A percentile compares a stretch with the other conserved stretches of the same genome.
Conservation (phyloP, 495 filamentous ascomycete genomes). For the Penicillium bovifimosum region DNA sequence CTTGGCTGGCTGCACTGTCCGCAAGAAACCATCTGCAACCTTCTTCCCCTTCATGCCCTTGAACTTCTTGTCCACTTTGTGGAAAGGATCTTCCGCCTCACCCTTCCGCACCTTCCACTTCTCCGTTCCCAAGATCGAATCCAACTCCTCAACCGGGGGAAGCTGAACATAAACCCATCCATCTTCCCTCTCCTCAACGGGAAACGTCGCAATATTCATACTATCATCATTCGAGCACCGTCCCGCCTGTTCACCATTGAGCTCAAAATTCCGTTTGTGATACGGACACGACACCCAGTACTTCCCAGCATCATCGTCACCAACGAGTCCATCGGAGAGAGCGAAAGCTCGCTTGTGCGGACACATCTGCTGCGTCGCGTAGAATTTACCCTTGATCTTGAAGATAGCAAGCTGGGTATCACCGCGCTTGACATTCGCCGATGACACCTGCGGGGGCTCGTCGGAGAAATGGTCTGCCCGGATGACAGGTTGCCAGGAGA, state of each 20-base stretch:
- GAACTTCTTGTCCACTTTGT: conserved; percentile 62
- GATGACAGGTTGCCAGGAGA: conserved; percentile 83
- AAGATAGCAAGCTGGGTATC: conserved; percentile 92
- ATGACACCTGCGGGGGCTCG: conserved; percentile 58
- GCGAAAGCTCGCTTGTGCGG: conserved; percentile 93
- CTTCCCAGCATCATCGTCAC: conserved; percentile 59
- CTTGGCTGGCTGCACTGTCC: conserved; percentile 36
- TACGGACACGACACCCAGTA: conserved; percentile 87
- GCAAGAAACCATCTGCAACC: conserved; percentile 42
- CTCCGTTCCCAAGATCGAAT: conserved; percentile 72
- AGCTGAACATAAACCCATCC: conserved; percentile 83
- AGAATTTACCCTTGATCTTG: conserved; percentile 77
- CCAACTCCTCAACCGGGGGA: conserved; percentile 80
- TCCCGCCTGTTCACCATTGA: conserved; percentile 63
- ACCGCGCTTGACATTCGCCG: conserved; percentile 71
- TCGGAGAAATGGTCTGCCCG: conserved; percentile 69
- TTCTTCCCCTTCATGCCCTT: conserved; percentile 55
- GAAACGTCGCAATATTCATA: conserved; percentile 83
- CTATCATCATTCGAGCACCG: conserved; percentile 70
- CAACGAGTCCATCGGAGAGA: conserved; percentile 79
- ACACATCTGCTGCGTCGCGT: conserved; percentile 97
- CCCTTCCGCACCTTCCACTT: conserved; percentile 79
- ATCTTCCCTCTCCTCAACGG: conserved; percentile 69
- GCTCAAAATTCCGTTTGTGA: conserved; percentile 89
- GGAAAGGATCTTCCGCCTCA: conserved; percentile 59